These are phyloP conservation scores for Eucalyptus regnans DNA, from an alignment of 345 rosid genomes.

Conservation along the genomic window DNA sequence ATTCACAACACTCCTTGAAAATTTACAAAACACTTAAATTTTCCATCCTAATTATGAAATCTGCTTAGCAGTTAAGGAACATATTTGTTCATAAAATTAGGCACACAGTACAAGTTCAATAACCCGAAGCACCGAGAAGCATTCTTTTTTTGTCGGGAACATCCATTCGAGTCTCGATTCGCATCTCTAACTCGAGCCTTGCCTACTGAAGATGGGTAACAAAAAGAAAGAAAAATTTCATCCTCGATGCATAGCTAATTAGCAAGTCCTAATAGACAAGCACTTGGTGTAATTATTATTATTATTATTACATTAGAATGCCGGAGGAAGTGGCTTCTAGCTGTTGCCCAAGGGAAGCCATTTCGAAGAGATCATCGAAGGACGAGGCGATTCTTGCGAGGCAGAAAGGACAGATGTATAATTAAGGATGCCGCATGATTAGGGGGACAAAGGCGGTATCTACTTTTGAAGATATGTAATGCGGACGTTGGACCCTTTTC, in stretches of 20 bases:
- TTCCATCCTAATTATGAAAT: neutral
- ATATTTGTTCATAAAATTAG: neutral
- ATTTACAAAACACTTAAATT: neutral
- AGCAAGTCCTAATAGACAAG: neutral
- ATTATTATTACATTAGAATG: neutral
- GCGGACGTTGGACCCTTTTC: conserved; percentile 9
- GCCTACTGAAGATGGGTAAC: neutral
- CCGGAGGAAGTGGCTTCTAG: neutral
- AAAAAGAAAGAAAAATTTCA: accelerated
- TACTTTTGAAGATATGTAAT: conserved; percentile 1
- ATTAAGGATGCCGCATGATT: neutral
- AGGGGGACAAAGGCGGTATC: neutral
- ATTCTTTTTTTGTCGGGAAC: neutral
- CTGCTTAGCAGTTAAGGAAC: neutral
- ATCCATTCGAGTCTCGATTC: neutral
- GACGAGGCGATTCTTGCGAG: neutral
- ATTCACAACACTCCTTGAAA: neutral
- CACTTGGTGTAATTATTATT: neutral
- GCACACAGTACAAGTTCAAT: neutral
- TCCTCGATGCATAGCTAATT: neutral
- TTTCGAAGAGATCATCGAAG: neutral
- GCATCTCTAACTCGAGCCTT: neutral
- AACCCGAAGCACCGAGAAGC: neutral
- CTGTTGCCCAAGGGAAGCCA: neutral
- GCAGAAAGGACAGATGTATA: neutral